Evolutionary conservation across 1,284 basidiomycete species (phyloP), one percentile per base, ranked within the genome.

Genomic region (Irpex lacteus): DNA sequence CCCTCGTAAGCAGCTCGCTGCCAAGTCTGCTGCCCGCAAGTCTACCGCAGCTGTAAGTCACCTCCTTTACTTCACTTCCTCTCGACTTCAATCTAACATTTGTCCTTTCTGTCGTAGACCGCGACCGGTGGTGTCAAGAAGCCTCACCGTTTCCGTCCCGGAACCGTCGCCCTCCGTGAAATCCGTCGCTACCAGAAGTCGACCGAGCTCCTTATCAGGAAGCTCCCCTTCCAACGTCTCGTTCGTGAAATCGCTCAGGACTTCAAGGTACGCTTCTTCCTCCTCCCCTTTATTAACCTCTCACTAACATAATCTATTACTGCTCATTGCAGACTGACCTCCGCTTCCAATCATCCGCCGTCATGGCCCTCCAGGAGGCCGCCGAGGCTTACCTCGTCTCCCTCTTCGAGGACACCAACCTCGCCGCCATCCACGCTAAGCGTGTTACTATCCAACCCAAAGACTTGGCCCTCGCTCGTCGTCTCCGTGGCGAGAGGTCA

Each of bases 1-100:
- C 2, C 94, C 94, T 65, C 91, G 94, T 81, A 96, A 95, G 81
- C 93, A 95, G 80, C 87, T 95, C 70, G 93, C 94, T 73, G 90
- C 84, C 71, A 89, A 89, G 80, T 85, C 83, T 60, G 81, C 82
- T 50, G 81, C 85, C 1, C 76, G 76, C 67, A 82, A 82, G 77
- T 79, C 74, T 32, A 73, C 76, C 2, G 72, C 75, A 5, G 71
- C 73, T 60, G 66, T 68, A 65, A 40, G 47, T 36, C 1, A 3
- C 9, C 9, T 4, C 21, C 32, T 55, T 19, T 5, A 11, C 13
- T 61, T 50, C n/a, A 21, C 36, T 4, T 18, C 36, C 0, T 18
- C 36, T 2, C 9, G 13, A 11, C 3, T 9, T 49, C 37, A 8
- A 7, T 61, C 47, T 74, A 9, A 54, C 34, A 15, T 47, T 47